Conservation (phyloP, 1,284 basidiomycete genomes). For the Moesziomyces sp. region DNA sequence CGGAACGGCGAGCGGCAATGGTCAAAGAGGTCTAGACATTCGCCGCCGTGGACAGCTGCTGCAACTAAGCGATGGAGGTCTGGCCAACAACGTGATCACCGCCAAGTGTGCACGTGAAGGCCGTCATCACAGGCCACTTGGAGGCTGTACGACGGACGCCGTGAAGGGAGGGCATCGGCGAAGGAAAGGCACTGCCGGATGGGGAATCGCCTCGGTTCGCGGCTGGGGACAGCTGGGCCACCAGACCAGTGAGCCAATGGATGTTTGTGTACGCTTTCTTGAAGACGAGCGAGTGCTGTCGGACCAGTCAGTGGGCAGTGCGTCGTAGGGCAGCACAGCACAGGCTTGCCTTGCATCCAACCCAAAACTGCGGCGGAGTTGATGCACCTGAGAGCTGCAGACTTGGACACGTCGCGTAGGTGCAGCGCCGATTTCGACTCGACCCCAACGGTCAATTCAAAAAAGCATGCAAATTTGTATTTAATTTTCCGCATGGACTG, state of each 20-base stretch:
- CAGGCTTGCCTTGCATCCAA: background rate
- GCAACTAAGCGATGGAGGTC: background rate
- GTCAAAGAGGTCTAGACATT: constrained; percentile 7
- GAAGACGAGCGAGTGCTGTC: too few relatives aligned
- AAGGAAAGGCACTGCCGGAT: constrained; percentile 5
- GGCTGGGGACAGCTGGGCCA: too few relatives aligned
- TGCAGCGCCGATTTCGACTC: background rate
- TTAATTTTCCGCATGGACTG: too few relatives aligned
- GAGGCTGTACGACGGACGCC: background rate
- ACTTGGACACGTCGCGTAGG: constrained; percentile 17
- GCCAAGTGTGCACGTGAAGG: background rate
- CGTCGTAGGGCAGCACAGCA: background rate
- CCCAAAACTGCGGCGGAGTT: constrained; percentile 14
- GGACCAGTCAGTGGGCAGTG: background rate
- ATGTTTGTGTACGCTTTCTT: background rate
- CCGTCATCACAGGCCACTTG: background rate
- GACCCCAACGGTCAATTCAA: background rate
- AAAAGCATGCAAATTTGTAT: background rate
- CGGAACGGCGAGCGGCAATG: background rate
- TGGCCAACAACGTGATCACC: background rate
- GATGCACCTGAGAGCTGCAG: constrained; percentile 14
- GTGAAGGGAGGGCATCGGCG: too few relatives aligned
- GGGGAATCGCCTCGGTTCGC: background rate
- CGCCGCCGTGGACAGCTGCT: background rate
- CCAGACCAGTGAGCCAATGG: background rate